Evolutionary conservation across 192 early-diverging fungal genomes (phyloP), one percentile per base, ranked within the genome.

Genomic region (Haplosporangium gracile): DNA sequence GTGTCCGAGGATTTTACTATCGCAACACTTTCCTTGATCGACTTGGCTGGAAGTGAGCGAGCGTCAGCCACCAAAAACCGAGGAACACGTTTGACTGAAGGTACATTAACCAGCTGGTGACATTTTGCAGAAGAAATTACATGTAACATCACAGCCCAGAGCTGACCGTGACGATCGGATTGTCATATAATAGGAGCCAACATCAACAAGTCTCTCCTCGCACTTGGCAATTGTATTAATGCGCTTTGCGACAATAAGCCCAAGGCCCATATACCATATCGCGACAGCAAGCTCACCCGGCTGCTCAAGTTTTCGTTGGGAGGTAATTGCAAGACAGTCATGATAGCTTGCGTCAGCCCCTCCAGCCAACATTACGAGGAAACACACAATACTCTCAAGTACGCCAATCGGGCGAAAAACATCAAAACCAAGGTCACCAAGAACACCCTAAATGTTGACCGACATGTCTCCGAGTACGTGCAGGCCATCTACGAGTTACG

Each of bases 241-340:
- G 99, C 98, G 6, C 93, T 99, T 43, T 97, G 97, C 65, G 98
- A 98, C 78, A 89, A 92, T 69, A 70, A 89, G 13, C 91, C 92
- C 29, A 89, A 92, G 32, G 84, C 90, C 10, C 97, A 99, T 83
- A 93, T 99, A n/a, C 99, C 99, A 9, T 99, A 99, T 79, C 95
- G 99, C 79, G 98, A 99, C 88, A 96, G 94, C 51, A 99, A 99
- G 88, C 91, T 99, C n/a, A 99, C 99, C 2, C 92, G 98, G 1
- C 93, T 99, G 86, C 94, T 99, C 69, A 97, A 99, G 83, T 98
- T 98, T 89, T 96, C 95, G 10, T 89, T 99, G 68, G 99, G 99
- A 60, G 99, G 99, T 53, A 99, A 97, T 80, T 94, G 96, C 82
- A 96, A 96, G 85, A 99, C 98, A 8, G 91, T 99, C 68, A 97